Conservation (phyloP, 495 filamentous ascomycete species). For the Oleoguttula mirabilis region DNA sequence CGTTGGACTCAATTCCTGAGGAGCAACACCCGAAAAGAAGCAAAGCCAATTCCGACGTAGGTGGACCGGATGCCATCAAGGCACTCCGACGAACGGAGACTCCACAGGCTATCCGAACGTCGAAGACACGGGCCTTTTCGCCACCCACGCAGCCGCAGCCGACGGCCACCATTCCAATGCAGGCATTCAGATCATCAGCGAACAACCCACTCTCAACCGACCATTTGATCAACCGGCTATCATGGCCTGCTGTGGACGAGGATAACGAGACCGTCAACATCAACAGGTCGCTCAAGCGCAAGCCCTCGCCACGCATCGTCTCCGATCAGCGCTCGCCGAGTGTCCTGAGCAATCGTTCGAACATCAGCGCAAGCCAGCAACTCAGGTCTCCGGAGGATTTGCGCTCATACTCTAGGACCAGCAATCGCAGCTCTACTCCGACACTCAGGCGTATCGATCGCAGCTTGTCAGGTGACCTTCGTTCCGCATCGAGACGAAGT, state of each 20-base stretch:
- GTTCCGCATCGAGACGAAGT: slow-evolving; percentile 49
- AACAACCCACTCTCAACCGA: slow-evolving; percentile 37
- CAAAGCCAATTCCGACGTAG: slow-evolving; percentile 25
- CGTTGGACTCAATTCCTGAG: slow-evolving; percentile 33
- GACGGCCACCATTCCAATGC: not conserved
- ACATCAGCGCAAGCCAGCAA: slow-evolving; percentile 31
- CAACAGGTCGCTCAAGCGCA: slow-evolving; percentile 27
- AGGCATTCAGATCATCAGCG: not conserved
- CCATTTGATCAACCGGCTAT: slow-evolving; percentile 37
- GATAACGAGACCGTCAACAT: slow-evolving; percentile 30
- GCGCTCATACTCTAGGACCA: slow-evolving; percentile 49
- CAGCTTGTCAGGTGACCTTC: slow-evolving; percentile 66
- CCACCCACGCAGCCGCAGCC: slow-evolving; percentile 1
- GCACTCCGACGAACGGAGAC: slow-evolving; percentile 20
- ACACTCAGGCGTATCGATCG: slow-evolving; percentile 61
- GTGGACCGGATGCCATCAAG: slow-evolving; percentile 29
- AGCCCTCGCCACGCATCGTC: slow-evolving; percentile 19
- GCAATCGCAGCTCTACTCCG: slow-evolving; percentile 44
- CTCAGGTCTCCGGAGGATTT: slow-evolving; percentile 44
- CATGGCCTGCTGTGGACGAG: slow-evolving; percentile 42
- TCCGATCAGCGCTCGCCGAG: slow-evolving; percentile 28
- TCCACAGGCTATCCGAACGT: slow-evolving; percentile 20
- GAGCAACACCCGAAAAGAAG: slow-evolving; percentile 30
- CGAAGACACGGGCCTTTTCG: slow-evolving; percentile 4
- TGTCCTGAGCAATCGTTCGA: slow-evolving; percentile 38